A percentile compares a stretch with the other conserved stretches of the same genome.
phyloP scores from a whole-genome alignment of 2,329 filamentous ascomycete genomes.

The Aspergillus quadrilineatus region DNA sequence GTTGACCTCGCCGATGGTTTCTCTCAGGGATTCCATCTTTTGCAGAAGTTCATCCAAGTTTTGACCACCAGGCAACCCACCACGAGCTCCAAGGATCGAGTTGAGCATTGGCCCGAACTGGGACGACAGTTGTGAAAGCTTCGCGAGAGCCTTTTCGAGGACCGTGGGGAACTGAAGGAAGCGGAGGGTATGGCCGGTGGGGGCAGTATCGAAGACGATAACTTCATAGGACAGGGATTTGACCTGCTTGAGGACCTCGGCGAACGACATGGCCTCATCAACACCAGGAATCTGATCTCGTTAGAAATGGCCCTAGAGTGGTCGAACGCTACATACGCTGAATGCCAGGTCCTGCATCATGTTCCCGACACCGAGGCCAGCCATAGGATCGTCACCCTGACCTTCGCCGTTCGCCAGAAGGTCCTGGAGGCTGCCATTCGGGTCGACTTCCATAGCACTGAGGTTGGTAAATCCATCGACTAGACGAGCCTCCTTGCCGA shows the following conservation, averaged over 20 bases:
- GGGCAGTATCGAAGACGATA: constrained; percentile 98
- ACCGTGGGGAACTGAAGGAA: constrained; percentile 98
- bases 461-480: constrained; percentile 90
- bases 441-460: constrained; percentile 98
- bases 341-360: constrained; percentile 99
- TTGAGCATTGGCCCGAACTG: constrained; percentile 97
- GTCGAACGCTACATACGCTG: constrained; percentile 57
- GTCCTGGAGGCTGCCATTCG: constrained; percentile 96
- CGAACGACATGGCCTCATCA: constrained; percentile 99
- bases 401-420: constrained; percentile 74
- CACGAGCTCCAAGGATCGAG: constrained; percentile 77
- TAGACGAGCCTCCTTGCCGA: constrained; percentile 94
- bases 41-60: constrained; percentile 87
- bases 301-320: constrained; percentile 8
- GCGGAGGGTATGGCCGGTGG: constrained; percentile 94
- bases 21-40: constrained; percentile 90
- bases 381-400: constrained; percentile 63
- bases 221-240: constrained; percentile 98
- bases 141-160: constrained; percentile 96
- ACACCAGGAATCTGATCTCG: constrained; percentile 87
- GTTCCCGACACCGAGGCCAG: constrained; percentile 71
- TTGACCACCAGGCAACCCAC: constrained; percentile 83
- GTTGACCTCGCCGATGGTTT: constrained; percentile 94
- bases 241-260: constrained; percentile 98
- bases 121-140: constrained; percentile 86